Percentiles rank a stretch among this genome's conserved stretches.
phyloP scores from a whole-genome alignment of 2,329 filamentous ascomycete genomes.

The Fusarium papillatum region DNA sequence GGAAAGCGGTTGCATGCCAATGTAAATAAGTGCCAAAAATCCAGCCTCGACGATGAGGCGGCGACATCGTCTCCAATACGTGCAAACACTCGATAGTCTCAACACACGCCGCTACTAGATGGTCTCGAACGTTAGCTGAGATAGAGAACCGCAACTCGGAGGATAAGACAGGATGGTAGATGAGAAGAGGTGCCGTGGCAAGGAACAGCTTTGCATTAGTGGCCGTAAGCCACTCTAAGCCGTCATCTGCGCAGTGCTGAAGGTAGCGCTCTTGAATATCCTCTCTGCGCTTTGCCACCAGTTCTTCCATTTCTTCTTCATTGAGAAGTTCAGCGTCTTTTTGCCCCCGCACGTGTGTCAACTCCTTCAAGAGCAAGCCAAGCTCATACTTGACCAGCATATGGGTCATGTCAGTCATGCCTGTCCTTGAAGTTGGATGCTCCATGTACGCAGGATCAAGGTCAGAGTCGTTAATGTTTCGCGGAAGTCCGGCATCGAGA shows the following conservation, averaged over 20 bases:
- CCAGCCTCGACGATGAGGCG: constrained; percentile 9
- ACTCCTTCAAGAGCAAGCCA: constrained; percentile 8
- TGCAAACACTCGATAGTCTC: constrained; percentile 18
- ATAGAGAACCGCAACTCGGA: background rate
- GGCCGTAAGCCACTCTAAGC: constrained; percentile 13
- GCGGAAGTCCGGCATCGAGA: background rate
- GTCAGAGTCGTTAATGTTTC: constrained; percentile 23
- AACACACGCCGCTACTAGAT: constrained; percentile 4
- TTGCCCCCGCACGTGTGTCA: background rate
- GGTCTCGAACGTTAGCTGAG: background rate
- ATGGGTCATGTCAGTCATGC: constrained; percentile 25
- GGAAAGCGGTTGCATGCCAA: constrained; percentile 13
- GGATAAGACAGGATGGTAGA: constrained; percentile 11
- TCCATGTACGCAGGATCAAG: background rate
- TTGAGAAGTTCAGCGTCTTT: background rate
- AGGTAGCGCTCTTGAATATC: constrained; percentile 15
- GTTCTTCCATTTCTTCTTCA: constrained; percentile 4
- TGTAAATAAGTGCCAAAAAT: constrained; percentile 13
- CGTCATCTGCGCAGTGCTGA: constrained; percentile 4
- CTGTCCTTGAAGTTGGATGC: constrained; percentile 9
- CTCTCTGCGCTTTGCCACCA: background rate
- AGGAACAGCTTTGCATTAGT: constrained; percentile 12
- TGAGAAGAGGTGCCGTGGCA: constrained; percentile 13
- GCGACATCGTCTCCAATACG: constrained; percentile 8
- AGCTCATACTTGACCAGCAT: constrained; percentile 18